These are phyloP conservation scores for Monosporozyma yasuniensis DNA, from an alignment of 805 yeast genomes.

Conservation along the genomic window DNA sequence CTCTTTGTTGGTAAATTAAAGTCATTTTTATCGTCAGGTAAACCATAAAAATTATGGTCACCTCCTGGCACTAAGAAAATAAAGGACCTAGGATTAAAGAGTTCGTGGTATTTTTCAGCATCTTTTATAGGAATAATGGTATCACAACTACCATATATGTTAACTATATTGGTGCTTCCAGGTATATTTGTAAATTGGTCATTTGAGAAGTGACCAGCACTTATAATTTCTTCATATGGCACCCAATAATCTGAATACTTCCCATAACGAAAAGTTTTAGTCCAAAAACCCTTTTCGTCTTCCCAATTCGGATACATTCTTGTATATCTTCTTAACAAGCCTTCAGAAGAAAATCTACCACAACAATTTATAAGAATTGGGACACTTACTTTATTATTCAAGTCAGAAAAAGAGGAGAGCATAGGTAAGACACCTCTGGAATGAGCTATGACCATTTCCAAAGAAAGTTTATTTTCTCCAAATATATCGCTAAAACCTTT, in stretches of 20 bases:
- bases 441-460: slow-evolving; percentile 61
- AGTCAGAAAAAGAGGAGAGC: slow-evolving; percentile 53
- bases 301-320: slow-evolving; percentile 33
- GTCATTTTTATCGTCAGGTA: slow-evolving; percentile 30
- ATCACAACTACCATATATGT: slow-evolving; percentile 67
- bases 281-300: slow-evolving; percentile 33
- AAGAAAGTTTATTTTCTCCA: slow-evolving; percentile 27
- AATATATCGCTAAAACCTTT: neutral
- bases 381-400: slow-evolving; percentile 31
- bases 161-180: slow-evolving; percentile 43
- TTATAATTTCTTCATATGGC: slow-evolving; percentile 42
- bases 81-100: slow-evolving; percentile 46
- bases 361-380: slow-evolving; percentile 66
- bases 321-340: slow-evolving; percentile 36
- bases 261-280: slow-evolving; percentile 44
- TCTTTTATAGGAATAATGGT: slow-evolving; percentile 57
- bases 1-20: slow-evolving; percentile 37
- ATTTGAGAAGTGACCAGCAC: slow-evolving; percentile 31
- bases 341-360: slow-evolving; percentile 52
- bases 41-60: slow-evolving; percentile 74
- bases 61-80: slow-evolving; percentile 56
- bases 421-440: slow-evolving; percentile 73
- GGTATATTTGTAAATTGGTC: slow-evolving; percentile 35
- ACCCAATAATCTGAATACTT: slow-evolving; percentile 35
- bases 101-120: slow-evolving; percentile 47